These are phyloP conservation scores for Pleomassaria siparia DNA, from an alignment of 2,329 filamentous ascomycete genomes.

Conservation along the genomic window DNA sequence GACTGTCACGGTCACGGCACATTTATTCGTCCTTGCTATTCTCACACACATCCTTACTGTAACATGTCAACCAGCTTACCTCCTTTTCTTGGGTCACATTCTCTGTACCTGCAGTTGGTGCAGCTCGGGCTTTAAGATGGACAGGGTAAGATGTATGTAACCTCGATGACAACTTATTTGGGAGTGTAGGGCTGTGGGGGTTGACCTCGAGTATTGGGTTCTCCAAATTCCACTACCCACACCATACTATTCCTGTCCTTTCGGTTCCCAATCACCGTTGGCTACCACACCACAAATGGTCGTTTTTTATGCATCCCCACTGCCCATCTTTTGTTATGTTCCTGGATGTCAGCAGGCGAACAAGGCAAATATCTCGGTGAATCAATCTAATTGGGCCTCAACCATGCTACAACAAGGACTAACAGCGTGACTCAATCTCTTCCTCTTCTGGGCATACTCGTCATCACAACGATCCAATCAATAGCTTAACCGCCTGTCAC, in stretches of 20 bases:
- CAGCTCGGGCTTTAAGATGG: background rate
- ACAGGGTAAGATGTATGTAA: constrained; percentile 9
- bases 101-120: constrained; percentile 3
- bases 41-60: background rate
- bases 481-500: constrained; percentile 1
- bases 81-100: constrained; percentile 5
- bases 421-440: too few relatives aligned
- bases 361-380: background rate
- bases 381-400: constrained; percentile 2
- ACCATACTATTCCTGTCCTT: background rate
- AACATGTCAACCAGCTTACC: background rate
- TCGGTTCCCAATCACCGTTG: background rate
- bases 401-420: constrained; percentile 4
- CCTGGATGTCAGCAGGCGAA: background rate
- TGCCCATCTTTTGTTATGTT: background rate
- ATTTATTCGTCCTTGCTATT: background rate
- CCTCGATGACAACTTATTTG: constrained; percentile 2
- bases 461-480: background rate
- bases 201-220: background rate
- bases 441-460: too few relatives aligned
- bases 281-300: background rate
- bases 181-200: constrained; percentile 1
- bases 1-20: background rate
- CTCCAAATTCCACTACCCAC: background rate
- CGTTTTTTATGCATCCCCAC: background rate